Conservation (phyloP, 768 basidiomycete species). For the Fistulinella prunicolor region DNA sequence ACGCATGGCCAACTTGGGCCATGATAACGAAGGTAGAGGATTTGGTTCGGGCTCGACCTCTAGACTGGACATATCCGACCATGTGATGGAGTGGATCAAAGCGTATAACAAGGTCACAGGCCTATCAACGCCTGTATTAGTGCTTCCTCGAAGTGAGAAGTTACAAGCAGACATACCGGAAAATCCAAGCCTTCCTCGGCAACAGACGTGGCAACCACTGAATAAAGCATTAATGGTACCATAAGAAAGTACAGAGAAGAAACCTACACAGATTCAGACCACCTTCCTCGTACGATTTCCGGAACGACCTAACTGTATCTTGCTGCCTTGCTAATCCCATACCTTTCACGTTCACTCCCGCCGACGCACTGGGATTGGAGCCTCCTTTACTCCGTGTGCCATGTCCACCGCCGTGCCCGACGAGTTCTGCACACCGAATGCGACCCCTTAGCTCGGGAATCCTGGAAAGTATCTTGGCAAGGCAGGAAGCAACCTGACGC, state of each 20-base stretch:
- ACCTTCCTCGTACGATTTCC: conserved; percentile 60
- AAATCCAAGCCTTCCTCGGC: conserved; percentile 94
- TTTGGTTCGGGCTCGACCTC: conserved; percentile 78
- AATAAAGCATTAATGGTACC: neutral
- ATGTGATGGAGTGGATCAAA: conserved; percentile 82
- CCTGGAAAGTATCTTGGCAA: conserved; percentile 61
- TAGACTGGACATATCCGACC: conserved; percentile 86
- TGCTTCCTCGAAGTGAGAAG: neutral
- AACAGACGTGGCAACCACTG: conserved; percentile 81
- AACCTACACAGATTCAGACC: conserved; percentile 65
- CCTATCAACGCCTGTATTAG: conserved; percentile 40
- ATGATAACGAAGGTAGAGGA: conserved; percentile 79
- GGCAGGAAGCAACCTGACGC: conserved; percentile 70
- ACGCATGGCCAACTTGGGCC: conserved; percentile 59
- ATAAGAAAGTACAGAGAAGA: neutral
- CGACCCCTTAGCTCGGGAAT: conserved; percentile 55
- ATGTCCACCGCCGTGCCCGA: conserved; percentile 60
- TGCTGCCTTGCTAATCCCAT: conserved; percentile 54
- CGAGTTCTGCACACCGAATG: conserved; percentile 61
- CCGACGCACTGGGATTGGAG: conserved; percentile 16
- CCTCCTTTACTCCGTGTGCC: conserved; percentile 21
- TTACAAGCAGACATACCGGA: conserved; percentile 46
- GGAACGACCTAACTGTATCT: conserved; percentile 62
- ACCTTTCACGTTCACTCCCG: conserved; percentile 41
- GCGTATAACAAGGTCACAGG: conserved; percentile 82